Evolutionary conservation across 2,329 filamentous ascomycete genomes (phyloP).

Genomic region (Dissoconium aciculare): DNA sequence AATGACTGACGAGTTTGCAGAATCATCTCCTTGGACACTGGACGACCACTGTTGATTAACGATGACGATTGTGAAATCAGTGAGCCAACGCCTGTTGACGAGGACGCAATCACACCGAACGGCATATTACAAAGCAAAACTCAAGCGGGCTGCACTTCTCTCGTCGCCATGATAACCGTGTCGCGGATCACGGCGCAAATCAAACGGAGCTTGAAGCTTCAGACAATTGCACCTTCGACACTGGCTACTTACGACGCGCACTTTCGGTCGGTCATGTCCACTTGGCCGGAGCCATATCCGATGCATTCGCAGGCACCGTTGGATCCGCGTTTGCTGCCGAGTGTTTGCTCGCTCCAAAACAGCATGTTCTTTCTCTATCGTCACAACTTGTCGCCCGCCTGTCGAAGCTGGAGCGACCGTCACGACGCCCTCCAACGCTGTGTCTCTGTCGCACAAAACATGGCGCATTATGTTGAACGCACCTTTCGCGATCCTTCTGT

Average conservation of each 20-base stretch:
- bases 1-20: slow-evolving; percentile 24
- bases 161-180: slow-evolving; percentile 68
- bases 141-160: slow-evolving; percentile 47
- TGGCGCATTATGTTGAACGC: slow-evolving; percentile 58
- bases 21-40: slow-evolving; percentile 62
- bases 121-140: slow-evolving; percentile 27
- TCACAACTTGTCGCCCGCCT: slow-evolving; percentile 67
- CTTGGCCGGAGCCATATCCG: slow-evolving; percentile 63
- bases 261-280: slow-evolving; percentile 57
- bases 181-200: slow-evolving; percentile 63
- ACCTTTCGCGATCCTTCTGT: slow-evolving; percentile 33
- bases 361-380: slow-evolving; percentile 75
- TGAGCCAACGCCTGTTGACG: slow-evolving; percentile 66
- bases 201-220: slow-evolving; percentile 52
- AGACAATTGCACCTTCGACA: slow-evolving; percentile 49
- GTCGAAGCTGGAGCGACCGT: slow-evolving; percentile 46
- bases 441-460: slow-evolving; percentile 59
- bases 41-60: slow-evolving; percentile 66
- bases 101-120: slow-evolving; percentile 52
- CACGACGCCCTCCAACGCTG: slow-evolving; percentile 63
- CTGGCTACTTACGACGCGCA: slow-evolving; percentile 69
- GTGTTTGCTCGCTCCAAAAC: slow-evolving; percentile 65
- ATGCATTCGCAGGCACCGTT: slow-evolving; percentile 51
- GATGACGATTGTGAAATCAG: slow-evolving; percentile 77
- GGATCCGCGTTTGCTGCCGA: slow-evolving; percentile 58